Evolutionary conservation across 495 filamentous ascomycete genomes (phyloP).

Genomic region (Beverwykella pulmonaria): DNA sequence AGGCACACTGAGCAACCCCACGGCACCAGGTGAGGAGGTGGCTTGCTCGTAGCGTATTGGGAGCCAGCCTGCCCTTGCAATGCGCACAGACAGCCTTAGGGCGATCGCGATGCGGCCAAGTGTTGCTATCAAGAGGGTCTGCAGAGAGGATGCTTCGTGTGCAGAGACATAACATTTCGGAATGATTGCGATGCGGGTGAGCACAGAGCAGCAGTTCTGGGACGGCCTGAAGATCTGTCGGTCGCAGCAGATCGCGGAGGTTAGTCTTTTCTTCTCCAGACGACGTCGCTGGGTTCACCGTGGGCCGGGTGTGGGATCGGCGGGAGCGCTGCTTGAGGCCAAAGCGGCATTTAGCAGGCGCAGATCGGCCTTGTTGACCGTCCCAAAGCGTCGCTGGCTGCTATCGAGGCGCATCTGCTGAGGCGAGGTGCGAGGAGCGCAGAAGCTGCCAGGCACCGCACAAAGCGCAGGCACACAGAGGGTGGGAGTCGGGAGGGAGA

Average conservation of each 20-base stretch:
- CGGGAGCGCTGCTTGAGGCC: neutral
- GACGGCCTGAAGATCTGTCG: neutral
- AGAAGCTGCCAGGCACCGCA: neutral
- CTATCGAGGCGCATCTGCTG: conserved; percentile 1
- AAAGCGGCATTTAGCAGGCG: conserved; percentile 5
- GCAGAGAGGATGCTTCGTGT: neutral
- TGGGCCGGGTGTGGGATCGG: neutral
- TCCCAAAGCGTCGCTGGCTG: neutral
- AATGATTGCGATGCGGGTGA: neutral
- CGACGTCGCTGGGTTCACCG: neutral
- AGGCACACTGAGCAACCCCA: neutral
- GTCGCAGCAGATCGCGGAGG: conserved; percentile 19
- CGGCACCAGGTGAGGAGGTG: neutral
- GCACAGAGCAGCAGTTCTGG: conserved; percentile 29
- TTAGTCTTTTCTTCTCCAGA: neutral
- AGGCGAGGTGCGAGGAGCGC: neutral
- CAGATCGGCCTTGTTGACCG: neutral
- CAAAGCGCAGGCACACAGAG: neutral
- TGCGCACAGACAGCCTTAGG: conserved; percentile 17
- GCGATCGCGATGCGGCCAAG: conserved; percentile 18
- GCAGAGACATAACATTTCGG: neutral
- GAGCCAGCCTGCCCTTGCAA: neutral
- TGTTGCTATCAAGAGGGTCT: neutral
- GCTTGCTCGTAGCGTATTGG: neutral
- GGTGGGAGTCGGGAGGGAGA: too few relatives aligned